Conservation (phyloP, 805 yeast species). For the Cyberlindnera samutprakarnensis region DNA sequence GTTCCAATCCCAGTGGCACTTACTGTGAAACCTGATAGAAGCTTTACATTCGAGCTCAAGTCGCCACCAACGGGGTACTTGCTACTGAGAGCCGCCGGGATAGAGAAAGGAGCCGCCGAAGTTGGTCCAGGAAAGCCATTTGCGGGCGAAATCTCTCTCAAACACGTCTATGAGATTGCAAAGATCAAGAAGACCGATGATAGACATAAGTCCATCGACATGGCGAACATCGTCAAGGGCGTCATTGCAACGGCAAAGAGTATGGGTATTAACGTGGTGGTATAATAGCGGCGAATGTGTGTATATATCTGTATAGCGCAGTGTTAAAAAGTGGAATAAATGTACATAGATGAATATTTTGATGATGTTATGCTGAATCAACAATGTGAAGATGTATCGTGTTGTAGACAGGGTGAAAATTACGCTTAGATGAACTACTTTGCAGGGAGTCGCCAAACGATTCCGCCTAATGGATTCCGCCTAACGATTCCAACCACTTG, state of each 20-base stretch:
- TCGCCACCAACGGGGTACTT: conserved; percentile 91
- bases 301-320: no score
- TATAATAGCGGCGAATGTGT: no score
- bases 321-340: no score
- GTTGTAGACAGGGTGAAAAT: no score
- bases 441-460: no score
- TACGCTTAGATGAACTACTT: no score
- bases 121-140: conserved; percentile 43
- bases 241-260: conserved; percentile 84
- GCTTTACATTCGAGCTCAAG: conserved; percentile 79
- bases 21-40: conserved; percentile 86
- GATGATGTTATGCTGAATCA: no score
- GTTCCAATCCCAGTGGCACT: conserved; percentile 83
- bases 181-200: conserved; percentile 85
- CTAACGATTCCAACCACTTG: no score
- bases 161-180: conserved; percentile 92
- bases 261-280: conserved; percentile 78
- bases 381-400: no score
- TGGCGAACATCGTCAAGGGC: conserved; percentile 74
- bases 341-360: conserved; percentile 1
- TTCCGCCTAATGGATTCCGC: no score
- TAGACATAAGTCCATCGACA: conserved; percentile 59
- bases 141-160: conserved; percentile 67
- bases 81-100: conserved; percentile 71
- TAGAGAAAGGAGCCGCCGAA: conserved; percentile 69